Percentiles rank a stretch among this genome's conserved stretches.
Conservation (phyloP, 2,329 filamentous ascomycete species). For the Chaetomiaceae sp. region DNA sequence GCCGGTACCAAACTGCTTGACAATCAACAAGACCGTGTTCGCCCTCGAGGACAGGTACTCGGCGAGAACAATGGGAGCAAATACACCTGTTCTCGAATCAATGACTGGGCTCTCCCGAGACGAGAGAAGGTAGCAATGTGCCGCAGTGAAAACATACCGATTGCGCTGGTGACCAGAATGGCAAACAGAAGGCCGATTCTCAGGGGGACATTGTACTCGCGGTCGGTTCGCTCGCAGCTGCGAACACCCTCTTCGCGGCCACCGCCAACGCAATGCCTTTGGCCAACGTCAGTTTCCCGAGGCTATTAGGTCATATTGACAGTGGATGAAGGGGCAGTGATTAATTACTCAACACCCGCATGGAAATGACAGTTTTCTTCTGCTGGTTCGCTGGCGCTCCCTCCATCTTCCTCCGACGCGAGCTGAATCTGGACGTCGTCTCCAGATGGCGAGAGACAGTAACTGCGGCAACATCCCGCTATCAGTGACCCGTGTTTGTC, state of each 20-base stretch:
- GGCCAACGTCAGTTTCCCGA: slow-evolving; percentile 22
- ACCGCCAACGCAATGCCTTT: slow-evolving; percentile 55
- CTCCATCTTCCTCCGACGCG: slow-evolving; percentile 1
- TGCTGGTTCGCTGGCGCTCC: neutral
- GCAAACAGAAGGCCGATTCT: slow-evolving; percentile 69
- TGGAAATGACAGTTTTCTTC: slow-evolving; percentile 64
- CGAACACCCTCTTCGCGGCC: slow-evolving; percentile 31
- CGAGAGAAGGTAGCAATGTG: neutral
- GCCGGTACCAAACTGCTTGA: slow-evolving; percentile 72
- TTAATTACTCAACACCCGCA: slow-evolving; percentile 70
- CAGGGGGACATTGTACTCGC: slow-evolving; percentile 63
- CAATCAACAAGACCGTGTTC: neutral
- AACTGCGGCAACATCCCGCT: neutral
- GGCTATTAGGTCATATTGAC: too few species aligned
- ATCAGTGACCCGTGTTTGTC: neutral
- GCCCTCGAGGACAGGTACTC: slow-evolving; percentile 46
- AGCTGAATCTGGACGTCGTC: slow-evolving; percentile 15
- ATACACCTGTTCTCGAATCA: slow-evolving; percentile 46
- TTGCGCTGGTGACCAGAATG: slow-evolving; percentile 61
- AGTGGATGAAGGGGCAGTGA: too few species aligned
- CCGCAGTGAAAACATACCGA: slow-evolving; percentile 37
- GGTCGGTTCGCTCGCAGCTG: slow-evolving; percentile 43
- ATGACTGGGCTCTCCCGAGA: neutral
- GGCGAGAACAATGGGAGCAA: slow-evolving; percentile 60
- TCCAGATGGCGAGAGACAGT: slow-evolving; percentile 12